These are phyloP conservation scores for Gracilaria vermiculophylla DNA, from an alignment of 23 red algal genomes.

Conservation along the genomic window DNA sequence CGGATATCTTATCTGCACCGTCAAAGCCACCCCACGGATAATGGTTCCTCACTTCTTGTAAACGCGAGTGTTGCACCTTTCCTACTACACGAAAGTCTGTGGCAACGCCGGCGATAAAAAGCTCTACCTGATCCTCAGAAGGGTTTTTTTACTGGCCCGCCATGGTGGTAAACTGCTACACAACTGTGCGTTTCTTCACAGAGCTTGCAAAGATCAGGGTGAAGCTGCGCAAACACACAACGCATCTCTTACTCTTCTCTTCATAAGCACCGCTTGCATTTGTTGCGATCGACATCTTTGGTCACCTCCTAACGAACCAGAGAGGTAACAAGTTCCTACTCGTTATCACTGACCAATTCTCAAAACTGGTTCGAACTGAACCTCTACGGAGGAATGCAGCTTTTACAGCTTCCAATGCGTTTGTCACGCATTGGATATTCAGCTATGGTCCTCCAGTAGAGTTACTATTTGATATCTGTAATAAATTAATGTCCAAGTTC, in stretches of 20 bases:
- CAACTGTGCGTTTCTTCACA: not conserved
- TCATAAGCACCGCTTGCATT: not conserved
- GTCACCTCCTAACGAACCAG: not conserved
- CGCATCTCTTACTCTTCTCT: too few relatives aligned
- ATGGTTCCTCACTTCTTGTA: too few relatives aligned
- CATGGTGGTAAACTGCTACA: too few relatives aligned
- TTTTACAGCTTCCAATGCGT: not conserved
- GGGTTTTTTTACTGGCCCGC: too few relatives aligned
- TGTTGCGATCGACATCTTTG: not conserved
- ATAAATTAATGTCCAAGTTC: conserved; percentile 14
- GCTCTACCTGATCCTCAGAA: too few relatives aligned
- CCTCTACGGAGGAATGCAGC: not conserved
- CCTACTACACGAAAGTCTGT: too few relatives aligned
- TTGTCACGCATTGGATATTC: not conserved
- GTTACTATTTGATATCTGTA: conserved; percentile 1
- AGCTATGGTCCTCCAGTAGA: not conserved
- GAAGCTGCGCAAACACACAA: not conserved
- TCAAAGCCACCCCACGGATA: too few relatives aligned
- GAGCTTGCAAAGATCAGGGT: not conserved
- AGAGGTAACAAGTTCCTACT: not conserved
- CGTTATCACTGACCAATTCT: not conserved
- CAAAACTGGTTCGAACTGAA: conserved; percentile 18
- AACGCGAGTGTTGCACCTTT: too few relatives aligned
- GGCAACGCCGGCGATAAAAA: too few relatives aligned
- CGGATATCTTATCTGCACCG: too few relatives aligned